Percentiles rank a stretch among this genome's conserved stretches.
These are phyloP conservation scores for Linderina pennispora DNA, from an alignment of 192 early-diverging fungal species.

Conservation along the genomic window DNA sequence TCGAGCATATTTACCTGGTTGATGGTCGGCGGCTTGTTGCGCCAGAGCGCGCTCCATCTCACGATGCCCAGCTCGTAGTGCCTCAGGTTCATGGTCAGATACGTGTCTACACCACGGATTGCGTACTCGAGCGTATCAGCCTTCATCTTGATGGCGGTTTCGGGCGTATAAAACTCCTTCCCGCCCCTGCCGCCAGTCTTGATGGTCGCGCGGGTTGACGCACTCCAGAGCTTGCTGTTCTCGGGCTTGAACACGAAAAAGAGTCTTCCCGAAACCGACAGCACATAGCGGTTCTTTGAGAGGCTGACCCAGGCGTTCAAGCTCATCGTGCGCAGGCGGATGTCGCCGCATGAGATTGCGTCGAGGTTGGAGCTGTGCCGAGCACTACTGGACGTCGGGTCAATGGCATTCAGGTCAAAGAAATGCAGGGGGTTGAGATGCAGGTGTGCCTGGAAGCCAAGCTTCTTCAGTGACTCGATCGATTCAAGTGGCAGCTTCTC, in stretches of 20 bases:
- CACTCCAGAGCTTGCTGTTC: constrained; percentile 3
- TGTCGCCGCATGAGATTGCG: constrained; percentile 15
- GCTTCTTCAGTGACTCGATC: constrained; percentile 7
- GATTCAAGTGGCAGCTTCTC: constrained; percentile 6
- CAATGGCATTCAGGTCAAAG: constrained; percentile 5
- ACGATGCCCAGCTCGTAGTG: constrained; percentile 9
- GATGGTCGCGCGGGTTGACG: constrained; percentile 9
- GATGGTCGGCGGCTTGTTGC: constrained; percentile 45
- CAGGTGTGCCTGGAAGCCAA: constrained; percentile 17
- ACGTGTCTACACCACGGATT: constrained; percentile 61
- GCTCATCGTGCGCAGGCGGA: constrained; percentile 14
- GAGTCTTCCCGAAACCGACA: neutral
- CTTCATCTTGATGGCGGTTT: constrained; percentile 17
- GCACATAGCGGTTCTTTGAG: constrained; percentile 11
- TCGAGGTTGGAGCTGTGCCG: constrained; percentile 4
- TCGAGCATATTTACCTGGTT: constrained; percentile 49
- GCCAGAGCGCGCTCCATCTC: constrained; percentile 50
- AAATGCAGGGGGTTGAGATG: constrained; percentile 28
- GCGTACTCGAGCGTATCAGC: constrained; percentile 50
- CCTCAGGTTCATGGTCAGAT: constrained; percentile 27
- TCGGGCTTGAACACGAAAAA: constrained; percentile 9
- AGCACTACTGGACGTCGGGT: neutral
- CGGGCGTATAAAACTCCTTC: constrained; percentile 3
- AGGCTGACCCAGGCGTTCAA: constrained; percentile 23
- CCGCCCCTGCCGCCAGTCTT: neutral